Base-by-base conservation (phyloP, 2,329 filamentous ascomycete species). In the Cordyceps tenuipes region DNA sequence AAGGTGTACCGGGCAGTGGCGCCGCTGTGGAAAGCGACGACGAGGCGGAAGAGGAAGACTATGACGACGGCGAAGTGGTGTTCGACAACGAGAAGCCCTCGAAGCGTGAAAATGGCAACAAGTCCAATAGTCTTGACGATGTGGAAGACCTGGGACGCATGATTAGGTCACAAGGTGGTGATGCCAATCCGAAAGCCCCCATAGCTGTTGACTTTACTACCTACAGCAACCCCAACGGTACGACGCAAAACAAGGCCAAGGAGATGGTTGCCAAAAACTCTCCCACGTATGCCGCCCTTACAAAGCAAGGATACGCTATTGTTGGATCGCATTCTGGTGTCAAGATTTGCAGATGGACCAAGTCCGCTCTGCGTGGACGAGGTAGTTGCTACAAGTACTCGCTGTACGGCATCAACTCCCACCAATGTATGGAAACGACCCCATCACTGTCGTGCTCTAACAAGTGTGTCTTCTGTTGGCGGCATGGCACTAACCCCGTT, bases 391-490 rank as follows among this genome's bases (percentile, higher is more conserved):
- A 99, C 81, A 97, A 99, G 70, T 97, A 86, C 74, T 96, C 90
- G 0, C 96, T 99, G 73, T 99, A 99, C 73, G 93, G 93, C 53
- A 99, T 99, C 72, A 85, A 89, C 64, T 97, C 92, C 0, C 94
- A 99, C 70, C 88, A 96, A 63, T 99, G 93, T 74, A 99, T 99
- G 94, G 93, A 99, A 75, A 93, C 93, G 2, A 97, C 93, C 0
- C 93, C 93, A 0, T 96, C 92, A 0, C 83, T 99, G 4, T 96
- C 91, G 10, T 99, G 93, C 79, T 94, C 89, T 63, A 97, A 97
- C 78, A 97, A 99, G 73, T 97, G 94, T 73, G 91, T 99, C 65
- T 99, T 97, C 74, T 99, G 93, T 80, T 99, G 93, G 94, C 87
- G 94, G 7, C 94, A 97, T 70, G 94, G 93, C 57, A 97, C 94